These are phyloP conservation scores for Diutina mesorugosa DNA, from an alignment of 1,139 yeast species.

Conservation along the genomic window DNA sequence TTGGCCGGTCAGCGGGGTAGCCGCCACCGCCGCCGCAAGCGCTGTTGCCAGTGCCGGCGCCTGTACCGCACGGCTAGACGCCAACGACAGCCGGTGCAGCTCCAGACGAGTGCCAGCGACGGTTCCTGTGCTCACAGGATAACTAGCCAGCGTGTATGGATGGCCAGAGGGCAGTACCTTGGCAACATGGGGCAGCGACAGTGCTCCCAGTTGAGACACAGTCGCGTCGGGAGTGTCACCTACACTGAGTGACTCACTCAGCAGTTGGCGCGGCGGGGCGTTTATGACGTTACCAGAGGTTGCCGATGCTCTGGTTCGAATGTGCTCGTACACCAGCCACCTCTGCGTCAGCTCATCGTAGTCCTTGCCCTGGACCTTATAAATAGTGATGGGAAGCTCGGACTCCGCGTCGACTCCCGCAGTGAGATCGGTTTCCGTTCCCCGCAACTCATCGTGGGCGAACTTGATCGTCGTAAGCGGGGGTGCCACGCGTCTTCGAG, in stretches of 20 bases:
- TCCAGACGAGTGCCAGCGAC: neutral
- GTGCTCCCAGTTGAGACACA: neutral
- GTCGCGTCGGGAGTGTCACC: neutral
- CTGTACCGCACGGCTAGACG: neutral
- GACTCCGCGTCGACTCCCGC: neutral
- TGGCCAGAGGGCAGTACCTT: neutral
- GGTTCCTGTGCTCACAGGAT: neutral
- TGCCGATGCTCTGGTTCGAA: neutral
- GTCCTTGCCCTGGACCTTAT: conserved; percentile 1
- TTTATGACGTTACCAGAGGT: neutral
- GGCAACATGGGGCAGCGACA: neutral
- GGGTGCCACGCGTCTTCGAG: neutral
- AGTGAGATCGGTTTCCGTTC: neutral
- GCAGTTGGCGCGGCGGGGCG: neutral
- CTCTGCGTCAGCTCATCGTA: neutral
- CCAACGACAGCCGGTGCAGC: neutral
- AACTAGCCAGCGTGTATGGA: neutral
- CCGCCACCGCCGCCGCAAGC: conserved; percentile 1
- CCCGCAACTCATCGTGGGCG: neutral
- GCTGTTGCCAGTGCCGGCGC: conserved; percentile 1
- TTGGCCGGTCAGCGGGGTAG: neutral
- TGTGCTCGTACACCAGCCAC: conserved; percentile 1
- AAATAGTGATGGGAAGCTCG: neutral
- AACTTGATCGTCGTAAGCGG: neutral
- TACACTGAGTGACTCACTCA: neutral